Evolutionary conservation across 1,284 basidiomycete species (phyloP).

Genomic region (Hypsizygus ulmarius): DNA sequence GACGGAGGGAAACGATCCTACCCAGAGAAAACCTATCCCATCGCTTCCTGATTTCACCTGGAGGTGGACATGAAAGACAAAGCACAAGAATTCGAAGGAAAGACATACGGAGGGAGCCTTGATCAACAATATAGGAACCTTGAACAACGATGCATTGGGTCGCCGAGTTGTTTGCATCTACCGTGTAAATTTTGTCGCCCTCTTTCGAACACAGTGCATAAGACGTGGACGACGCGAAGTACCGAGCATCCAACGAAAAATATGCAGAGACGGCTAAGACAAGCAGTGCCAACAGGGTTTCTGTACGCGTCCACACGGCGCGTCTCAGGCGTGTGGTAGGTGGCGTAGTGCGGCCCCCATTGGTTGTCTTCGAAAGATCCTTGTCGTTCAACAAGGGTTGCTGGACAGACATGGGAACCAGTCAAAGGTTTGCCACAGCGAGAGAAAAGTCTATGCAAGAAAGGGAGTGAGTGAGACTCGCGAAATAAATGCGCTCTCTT

Average conservation of each 20-base stretch:
- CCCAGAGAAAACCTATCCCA: slow-evolving; percentile 31
- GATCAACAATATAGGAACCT: slow-evolving; percentile 46
- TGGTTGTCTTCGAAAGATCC: slow-evolving; percentile 3
- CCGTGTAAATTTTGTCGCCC: slow-evolving; percentile 54
- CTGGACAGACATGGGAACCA: not conserved
- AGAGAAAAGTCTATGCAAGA: no score
- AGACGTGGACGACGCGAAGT: slow-evolving; percentile 16
- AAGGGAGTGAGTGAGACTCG: no score
- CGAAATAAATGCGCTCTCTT: no score
- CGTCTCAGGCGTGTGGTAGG: no score
- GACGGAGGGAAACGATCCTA: slow-evolving; percentile 16
- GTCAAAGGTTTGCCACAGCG: not conserved
- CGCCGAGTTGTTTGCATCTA: slow-evolving; percentile 46
- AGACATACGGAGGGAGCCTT: slow-evolving; percentile 55
- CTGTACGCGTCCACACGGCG: not conserved
- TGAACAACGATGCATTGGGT: slow-evolving; percentile 61
- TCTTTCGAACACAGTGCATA: slow-evolving; percentile 62
- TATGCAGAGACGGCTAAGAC: slow-evolving; percentile 17
- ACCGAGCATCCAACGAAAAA: slow-evolving; percentile 12
- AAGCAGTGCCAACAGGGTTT: slow-evolving; percentile 3
- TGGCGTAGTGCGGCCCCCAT: not conserved
- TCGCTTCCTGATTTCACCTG: slow-evolving; percentile 44
- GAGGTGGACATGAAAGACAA: slow-evolving; percentile 1
- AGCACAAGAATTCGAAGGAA: slow-evolving; percentile 1
- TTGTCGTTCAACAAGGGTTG: slow-evolving; percentile 5